These are phyloP conservation scores for Coemansia sp. DNA, from an alignment of 192 early-diverging fungal genomes.

Conservation along the genomic window DNA sequence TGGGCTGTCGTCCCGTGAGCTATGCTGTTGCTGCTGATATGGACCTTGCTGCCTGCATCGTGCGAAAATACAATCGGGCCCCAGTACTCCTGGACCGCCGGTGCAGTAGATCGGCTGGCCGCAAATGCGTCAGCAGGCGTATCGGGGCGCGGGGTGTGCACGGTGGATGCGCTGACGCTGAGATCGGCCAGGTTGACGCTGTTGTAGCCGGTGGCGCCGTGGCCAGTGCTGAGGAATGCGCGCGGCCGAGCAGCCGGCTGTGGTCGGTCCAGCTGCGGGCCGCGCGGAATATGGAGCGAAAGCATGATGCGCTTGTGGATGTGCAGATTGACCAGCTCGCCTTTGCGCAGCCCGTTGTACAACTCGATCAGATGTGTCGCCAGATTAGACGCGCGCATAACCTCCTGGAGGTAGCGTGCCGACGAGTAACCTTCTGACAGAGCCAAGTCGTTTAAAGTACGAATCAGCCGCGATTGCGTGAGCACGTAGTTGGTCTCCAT, in stretches of 20 bases:
- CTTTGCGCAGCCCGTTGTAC: constrained; percentile 42
- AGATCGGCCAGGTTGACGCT: constrained; percentile 5
- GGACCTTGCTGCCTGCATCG: not conserved
- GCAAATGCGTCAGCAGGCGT: constrained; percentile 19
- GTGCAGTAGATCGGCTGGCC: constrained; percentile 11
- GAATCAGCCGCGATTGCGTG: constrained; percentile 41
- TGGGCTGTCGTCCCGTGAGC: constrained; percentile 7
- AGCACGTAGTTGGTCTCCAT: constrained; percentile 46
- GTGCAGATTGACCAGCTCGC: constrained; percentile 37
- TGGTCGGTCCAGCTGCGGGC: constrained; percentile 33
- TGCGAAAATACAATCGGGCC: constrained; percentile 25
- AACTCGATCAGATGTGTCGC: constrained; percentile 36
- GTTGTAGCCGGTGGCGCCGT: constrained; percentile 3
- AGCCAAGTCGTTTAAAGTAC: constrained; percentile 40
- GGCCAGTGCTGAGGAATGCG: constrained; percentile 9
- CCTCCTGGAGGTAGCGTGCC: constrained; percentile 25
- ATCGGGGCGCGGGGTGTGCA: constrained; percentile 34
- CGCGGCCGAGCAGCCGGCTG: constrained; percentile 16
- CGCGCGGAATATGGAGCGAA: constrained; percentile 47
- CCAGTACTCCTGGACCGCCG: constrained; percentile 32
- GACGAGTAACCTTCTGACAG: constrained; percentile 15
- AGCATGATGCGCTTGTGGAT: constrained; percentile 46
- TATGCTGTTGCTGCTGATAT: constrained; percentile 1
- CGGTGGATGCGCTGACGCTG: constrained; percentile 19
- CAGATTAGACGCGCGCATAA: constrained; percentile 20